These are phyloP conservation scores for Cyclotella sp. DNA, from an alignment of 108 stramenopile species.

Conservation along the genomic window DNA sequence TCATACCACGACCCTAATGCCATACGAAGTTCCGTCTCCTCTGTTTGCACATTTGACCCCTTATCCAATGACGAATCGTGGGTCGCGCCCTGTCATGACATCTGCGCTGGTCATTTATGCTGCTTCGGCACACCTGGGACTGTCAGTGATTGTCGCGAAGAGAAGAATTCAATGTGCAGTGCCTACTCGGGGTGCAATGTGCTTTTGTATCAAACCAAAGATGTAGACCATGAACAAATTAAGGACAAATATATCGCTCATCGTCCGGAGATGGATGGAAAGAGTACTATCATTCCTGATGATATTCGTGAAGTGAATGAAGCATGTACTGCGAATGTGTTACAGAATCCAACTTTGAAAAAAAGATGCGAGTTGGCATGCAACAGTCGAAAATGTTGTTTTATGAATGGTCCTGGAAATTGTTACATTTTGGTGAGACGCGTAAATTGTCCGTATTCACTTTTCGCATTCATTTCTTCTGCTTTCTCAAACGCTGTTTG, in stretches of 20 bases:
- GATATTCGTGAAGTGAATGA: conserved; percentile 19
- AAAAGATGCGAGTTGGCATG: conserved; percentile 27
- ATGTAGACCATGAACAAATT: neutral
- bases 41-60: conserved; percentile 27
- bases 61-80: conserved; percentile 13
- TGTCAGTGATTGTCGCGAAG: conserved; percentile 27
- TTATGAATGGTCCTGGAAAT: conserved; percentile 28
- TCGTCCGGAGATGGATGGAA: neutral
- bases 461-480: neutral
- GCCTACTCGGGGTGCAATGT: conserved; percentile 35
- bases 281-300: neutral
- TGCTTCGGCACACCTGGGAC: conserved; percentile 32
- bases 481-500: neutral
- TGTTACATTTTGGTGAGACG: conserved; percentile 23
- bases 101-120: conserved; percentile 39
- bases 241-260: neutral
- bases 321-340: conserved; percentile 16
- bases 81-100: conserved; percentile 29
- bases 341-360: conserved; percentile 6
- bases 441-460: neutral
- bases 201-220: conserved; percentile 6
- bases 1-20: conserved; percentile 2
- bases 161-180: conserved; percentile 19
- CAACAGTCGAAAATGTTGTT: conserved; percentile 32
- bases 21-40: conserved; percentile 3